These are phyloP conservation scores for Ailanthus altissimus DNA, from an alignment of 345 rosid species.

Conservation along the genomic window DNA sequence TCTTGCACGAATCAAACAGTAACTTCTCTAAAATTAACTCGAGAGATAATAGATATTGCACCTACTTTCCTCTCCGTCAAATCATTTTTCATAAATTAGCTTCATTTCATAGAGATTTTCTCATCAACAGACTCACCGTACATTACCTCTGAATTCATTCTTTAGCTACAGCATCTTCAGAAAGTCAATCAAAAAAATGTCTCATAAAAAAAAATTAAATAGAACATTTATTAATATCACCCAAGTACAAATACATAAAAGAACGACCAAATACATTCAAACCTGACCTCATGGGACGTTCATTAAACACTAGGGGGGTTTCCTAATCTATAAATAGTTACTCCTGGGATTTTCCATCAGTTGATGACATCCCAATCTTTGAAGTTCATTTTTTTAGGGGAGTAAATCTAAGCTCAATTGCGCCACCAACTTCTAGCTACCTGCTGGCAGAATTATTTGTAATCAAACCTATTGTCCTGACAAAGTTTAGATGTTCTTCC, in stretches of 20 bases:
- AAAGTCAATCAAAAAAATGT: not conserved
- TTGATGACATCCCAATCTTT: not conserved
- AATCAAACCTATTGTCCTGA: not conserved
- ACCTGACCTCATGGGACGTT: not conserved
- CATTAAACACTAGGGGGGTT: not conserved
- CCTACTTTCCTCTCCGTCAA: too few relatives aligned
- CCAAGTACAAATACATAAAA: not conserved
- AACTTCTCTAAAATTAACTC: too few relatives aligned
- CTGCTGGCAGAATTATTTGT: not conserved
- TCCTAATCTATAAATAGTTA: not conserved
- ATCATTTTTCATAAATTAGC: too few relatives aligned
- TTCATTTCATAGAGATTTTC: too few relatives aligned
- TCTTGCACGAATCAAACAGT: too few relatives aligned
- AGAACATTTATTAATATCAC: not conserved
- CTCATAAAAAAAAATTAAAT: not conserved
- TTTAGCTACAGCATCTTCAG: not conserved
- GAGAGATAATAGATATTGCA: too few relatives aligned
- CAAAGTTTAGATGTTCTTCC: too few relatives aligned
- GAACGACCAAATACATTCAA: not conserved
- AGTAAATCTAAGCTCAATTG: not conserved
- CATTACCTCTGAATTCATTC: not conserved
- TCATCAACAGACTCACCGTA: not conserved
- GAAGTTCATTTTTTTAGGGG: not conserved
- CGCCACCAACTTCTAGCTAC: not conserved
- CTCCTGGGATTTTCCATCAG: not conserved